Base-by-base conservation (phyloP, 768 basidiomycete genomes). In the Collybia mongolica region DNA sequence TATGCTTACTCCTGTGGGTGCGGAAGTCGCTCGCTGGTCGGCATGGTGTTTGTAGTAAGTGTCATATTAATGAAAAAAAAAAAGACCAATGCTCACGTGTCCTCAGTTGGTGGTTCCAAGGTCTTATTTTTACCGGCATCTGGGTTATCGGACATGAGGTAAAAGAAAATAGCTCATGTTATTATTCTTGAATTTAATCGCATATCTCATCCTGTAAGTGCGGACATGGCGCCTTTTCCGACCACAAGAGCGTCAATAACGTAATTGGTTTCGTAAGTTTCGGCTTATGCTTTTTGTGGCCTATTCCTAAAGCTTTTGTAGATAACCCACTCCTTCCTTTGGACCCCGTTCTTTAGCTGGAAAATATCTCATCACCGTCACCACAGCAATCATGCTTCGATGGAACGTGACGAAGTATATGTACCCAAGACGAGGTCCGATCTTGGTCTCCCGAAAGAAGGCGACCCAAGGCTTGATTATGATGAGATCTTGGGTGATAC, bases 101-200 rank as follows among this genome's bases (percentile, higher is more conserved):
- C 44, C 46, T 20, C 48, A 80, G 79, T 57, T 82, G 80, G 79
- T 82, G 80, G 81, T 80, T 81, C 59, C 81, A 82, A 61, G 79
- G 79, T 14, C 70, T 81, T n/a, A 73, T 79, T 24, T 76, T 81
- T 51, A 79, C 79, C 3, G 81, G 80, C 6, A 70, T 81, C 35
- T 82, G 80, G 80, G 79, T 81, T 24, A 79, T 82, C 39, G 81
- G 81, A 17, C 81, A 82, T 52, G 81, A 82, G 63, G 79, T 77
- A 32, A 32, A 12, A 6, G 14, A 28, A 28, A 32, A 12, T 46
- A 20, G 62, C 46, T 7, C 19, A 44, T 43, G 22, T 22, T 18
- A 32, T 36, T 17, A 24, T 17, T 7, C 45, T 45, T 45, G 5
- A 41, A 11, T 23, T 28, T 22, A 18, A 43, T 26, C 48, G 48